Evolutionary conservation across 176 grass and related monocot genomes (phyloP).

Genomic region (Pontederia crassipes): DNA sequence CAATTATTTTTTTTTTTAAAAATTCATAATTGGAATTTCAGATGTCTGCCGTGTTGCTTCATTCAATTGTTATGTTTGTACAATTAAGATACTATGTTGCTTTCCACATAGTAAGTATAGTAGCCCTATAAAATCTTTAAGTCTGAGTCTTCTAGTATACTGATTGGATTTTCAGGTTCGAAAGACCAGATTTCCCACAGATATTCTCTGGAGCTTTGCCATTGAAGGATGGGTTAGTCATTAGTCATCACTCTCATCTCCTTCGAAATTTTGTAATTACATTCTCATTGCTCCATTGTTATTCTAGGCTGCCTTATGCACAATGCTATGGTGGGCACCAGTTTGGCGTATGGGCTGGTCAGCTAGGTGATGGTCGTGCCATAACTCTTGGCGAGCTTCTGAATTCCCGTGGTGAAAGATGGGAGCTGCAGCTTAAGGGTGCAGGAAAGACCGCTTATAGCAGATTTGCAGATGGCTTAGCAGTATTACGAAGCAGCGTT

Average conservation of each 20-base stretch:
- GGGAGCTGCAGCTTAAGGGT: conserved; percentile 96
- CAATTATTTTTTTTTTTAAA: too few relatives aligned
- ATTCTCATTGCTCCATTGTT: too few relatives aligned
- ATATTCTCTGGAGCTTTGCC: conserved; percentile 80
- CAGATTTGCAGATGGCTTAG: conserved; percentile 85
- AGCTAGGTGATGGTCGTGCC: conserved; percentile 81
- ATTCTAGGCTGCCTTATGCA: conserved; percentile 64
- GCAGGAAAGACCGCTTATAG: conserved; percentile 90
- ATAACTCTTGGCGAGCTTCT: conserved; percentile 82
- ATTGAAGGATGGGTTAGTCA: conserved; percentile 62
- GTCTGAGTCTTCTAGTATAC: too few relatives aligned
- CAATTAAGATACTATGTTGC: too few relatives aligned
- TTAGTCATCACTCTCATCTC: neutral
- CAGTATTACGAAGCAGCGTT: conserved; percentile 89
- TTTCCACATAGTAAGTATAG: too few relatives aligned
- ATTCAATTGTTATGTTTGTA: too few relatives aligned
- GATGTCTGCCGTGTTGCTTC: too few relatives aligned
- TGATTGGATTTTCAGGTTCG: conserved; percentile 35
- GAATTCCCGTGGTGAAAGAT: conserved; percentile 73
- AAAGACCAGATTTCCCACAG: conserved; percentile 63
- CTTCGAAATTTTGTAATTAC: too few relatives aligned
- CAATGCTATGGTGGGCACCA: conserved; percentile 97
- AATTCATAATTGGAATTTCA: too few relatives aligned
- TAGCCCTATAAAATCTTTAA: too few relatives aligned
- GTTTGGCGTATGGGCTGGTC: conserved; percentile 93